Evolutionary conservation across 805 yeast species (phyloP).

Genomic region (Saturnispora quitensis): DNA sequence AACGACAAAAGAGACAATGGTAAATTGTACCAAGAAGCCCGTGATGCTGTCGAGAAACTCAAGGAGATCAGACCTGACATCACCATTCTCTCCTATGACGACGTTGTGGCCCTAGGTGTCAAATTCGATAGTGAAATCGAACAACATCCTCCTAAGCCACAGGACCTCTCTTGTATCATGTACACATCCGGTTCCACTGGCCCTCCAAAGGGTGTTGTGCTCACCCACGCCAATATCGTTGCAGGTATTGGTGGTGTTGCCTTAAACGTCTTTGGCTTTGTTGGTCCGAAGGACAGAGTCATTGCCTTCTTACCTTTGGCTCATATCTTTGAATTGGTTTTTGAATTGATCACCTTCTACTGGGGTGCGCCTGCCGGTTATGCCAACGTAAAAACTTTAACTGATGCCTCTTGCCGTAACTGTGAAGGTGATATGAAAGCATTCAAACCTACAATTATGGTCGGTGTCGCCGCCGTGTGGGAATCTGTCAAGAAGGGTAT

Average conservation of each 20-base stretch:
- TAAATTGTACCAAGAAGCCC: slow-evolving; percentile 47
- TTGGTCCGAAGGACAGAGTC: slow-evolving; percentile 56
- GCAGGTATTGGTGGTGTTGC: slow-evolving; percentile 84
- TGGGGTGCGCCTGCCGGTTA: slow-evolving; percentile 93
- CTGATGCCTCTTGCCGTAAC: slow-evolving; percentile 72
- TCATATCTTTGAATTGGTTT: slow-evolving; percentile 87
- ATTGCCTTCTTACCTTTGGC: slow-evolving; percentile 92
- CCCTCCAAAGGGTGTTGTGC: slow-evolving; percentile 74
- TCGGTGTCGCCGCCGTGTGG: slow-evolving; percentile 98
- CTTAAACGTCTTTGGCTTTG: slow-evolving; percentile 46
- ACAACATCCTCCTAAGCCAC: slow-evolving; percentile 41
- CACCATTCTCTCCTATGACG: slow-evolving; percentile 53
- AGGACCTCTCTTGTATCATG: slow-evolving; percentile 67
- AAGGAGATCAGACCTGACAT: slow-evolving; percentile 68
- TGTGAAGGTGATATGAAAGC: slow-evolving; percentile 83
- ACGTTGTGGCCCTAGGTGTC: slow-evolving; percentile 56
- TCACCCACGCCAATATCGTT: slow-evolving; percentile 57
- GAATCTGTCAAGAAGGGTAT: slow-evolving; percentile 93
- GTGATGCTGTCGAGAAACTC: slow-evolving; percentile 49
- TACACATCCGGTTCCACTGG: slow-evolving; percentile 86
- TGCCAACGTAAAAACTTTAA: slow-evolving; percentile 85
- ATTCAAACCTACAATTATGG: slow-evolving; percentile 89
- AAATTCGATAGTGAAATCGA: slow-evolving; percentile 33
- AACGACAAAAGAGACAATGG: slow-evolving; percentile 60
- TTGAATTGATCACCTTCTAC: slow-evolving; percentile 68